Evolutionary conservation across 176 grass and related monocot genomes (phyloP).

Genomic region (Carex scoparia): DNA sequence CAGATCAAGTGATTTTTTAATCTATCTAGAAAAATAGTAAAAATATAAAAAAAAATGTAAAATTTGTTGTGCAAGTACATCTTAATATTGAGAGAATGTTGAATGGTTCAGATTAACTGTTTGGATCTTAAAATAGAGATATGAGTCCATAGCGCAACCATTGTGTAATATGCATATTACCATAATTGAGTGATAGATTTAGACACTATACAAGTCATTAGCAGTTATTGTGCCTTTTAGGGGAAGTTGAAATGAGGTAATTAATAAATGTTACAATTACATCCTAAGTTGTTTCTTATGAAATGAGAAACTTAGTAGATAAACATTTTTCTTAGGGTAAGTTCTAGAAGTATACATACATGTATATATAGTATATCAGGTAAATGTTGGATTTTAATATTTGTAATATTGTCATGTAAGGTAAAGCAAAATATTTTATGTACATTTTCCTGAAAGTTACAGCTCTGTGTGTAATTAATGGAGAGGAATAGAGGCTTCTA

Average conservation of each 20-base stretch:
- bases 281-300: constrained; percentile 19
- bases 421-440: neutral
- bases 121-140: no score
- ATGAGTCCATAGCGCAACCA: no score
- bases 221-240: constrained; percentile 27
- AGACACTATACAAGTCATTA: constrained; percentile 37
- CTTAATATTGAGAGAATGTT: no score
- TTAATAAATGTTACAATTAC: neutral
- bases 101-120: no score
- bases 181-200: constrained; percentile 13
- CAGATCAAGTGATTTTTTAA: no score
- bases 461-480: neutral
- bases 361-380: neutral
- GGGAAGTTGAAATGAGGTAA: neutral
- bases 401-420: neutral
- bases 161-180: neutral
- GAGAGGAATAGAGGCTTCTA: neutral
- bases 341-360: neutral
- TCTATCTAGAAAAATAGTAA: no score
- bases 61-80: no score
- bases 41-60: no score
- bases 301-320: constrained; percentile 15
- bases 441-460: neutral
- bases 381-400: neutral
- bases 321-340: neutral